Conservation (phyloP, 345 rosid species). For the Aurinia saxatilis region DNA sequence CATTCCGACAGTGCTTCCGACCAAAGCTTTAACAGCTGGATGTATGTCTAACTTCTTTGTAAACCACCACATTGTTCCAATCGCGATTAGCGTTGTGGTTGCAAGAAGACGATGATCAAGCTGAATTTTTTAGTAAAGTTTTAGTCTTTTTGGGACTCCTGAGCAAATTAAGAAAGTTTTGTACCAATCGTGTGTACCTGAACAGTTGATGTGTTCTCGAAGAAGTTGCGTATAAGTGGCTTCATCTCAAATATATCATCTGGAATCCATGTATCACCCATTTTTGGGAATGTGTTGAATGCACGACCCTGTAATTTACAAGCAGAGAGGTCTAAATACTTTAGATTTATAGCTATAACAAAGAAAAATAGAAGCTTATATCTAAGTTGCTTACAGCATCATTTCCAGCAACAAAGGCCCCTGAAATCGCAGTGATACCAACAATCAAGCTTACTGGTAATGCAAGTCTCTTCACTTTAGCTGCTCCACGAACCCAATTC, state of each 20-base stretch:
- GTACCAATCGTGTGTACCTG: conserved; percentile 48
- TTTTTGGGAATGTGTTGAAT: conserved; percentile 83
- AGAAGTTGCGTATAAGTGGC: conserved; percentile 81
- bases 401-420: conserved; percentile 97
- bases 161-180: background rate
- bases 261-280: conserved; percentile 94
- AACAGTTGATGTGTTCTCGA: conserved; percentile 82
- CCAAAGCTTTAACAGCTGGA: conserved; percentile 69
- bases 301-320: conserved; percentile 60
- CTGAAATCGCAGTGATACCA: conserved; percentile 81
- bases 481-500: conserved; percentile 78
- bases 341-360: background rate
- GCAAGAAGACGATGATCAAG: conserved; percentile 94
- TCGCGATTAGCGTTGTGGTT: conserved; percentile 46
- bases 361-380: background rate
- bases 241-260: conserved; percentile 67
- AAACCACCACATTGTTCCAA: conserved; percentile 66
- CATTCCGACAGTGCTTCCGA: conserved; percentile 73
- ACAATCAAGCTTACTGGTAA: conserved; percentile 78
- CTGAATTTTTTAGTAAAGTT: conserved; percentile 29
- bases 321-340: background rate
- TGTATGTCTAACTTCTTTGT: conserved; percentile 78
- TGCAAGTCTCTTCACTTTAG: conserved; percentile 74
- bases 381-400: conserved; percentile 59
- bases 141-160: background rate